phyloP scores from a whole-genome alignment of 2,329 filamentous ascomycete species.

The Drechslera avenae region DNA sequence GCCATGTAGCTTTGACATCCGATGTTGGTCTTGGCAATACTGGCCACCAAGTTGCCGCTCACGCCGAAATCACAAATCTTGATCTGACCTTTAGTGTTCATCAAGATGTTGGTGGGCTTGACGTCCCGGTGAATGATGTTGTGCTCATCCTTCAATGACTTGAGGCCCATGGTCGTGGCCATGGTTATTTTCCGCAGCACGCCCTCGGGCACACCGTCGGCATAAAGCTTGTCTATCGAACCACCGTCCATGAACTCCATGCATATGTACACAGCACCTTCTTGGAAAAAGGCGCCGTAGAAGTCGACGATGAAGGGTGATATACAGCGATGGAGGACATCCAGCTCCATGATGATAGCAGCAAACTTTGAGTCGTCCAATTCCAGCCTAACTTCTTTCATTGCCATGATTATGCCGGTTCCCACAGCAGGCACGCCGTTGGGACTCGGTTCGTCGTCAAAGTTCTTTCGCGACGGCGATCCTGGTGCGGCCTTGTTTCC shows the following conservation, averaged over 20 bases:
- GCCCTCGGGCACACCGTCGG: slow-evolving; percentile 84
- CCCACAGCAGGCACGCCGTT: slow-evolving; percentile 51
- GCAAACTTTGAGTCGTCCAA: slow-evolving; percentile 96
- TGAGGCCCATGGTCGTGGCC: slow-evolving; percentile 87
- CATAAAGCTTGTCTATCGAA: slow-evolving; percentile 94
- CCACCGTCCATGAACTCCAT: slow-evolving; percentile 99
- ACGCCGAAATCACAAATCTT: slow-evolving; percentile 99
- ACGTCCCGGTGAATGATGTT: slow-evolving; percentile 99
- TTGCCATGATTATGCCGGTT: slow-evolving; percentile 89
- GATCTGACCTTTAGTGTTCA: slow-evolving; percentile 86
- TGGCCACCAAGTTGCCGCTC: slow-evolving; percentile 92
- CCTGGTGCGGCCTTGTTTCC: slow-evolving; percentile 58
- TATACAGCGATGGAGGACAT: slow-evolving; percentile 91
- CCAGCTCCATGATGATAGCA: slow-evolving; percentile 95
- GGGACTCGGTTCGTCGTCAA: slow-evolving; percentile 46
- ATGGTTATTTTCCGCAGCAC: slow-evolving; percentile 90
- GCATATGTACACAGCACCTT: slow-evolving; percentile 98
- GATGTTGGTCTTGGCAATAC: slow-evolving; percentile 98
- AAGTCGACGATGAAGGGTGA: slow-evolving; percentile 99
- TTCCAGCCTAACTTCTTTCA: slow-evolving; percentile 97
- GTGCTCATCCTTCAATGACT: slow-evolving; percentile 93
- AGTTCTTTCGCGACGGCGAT: slow-evolving; percentile 42
- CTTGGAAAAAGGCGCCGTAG: slow-evolving; percentile 98
- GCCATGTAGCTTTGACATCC: slow-evolving; percentile 99
- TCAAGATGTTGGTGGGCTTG: slow-evolving; percentile 97